phyloP scores from a whole-genome alignment of 1,284 basidiomycete genomes.

The Mycena sp. region DNA sequence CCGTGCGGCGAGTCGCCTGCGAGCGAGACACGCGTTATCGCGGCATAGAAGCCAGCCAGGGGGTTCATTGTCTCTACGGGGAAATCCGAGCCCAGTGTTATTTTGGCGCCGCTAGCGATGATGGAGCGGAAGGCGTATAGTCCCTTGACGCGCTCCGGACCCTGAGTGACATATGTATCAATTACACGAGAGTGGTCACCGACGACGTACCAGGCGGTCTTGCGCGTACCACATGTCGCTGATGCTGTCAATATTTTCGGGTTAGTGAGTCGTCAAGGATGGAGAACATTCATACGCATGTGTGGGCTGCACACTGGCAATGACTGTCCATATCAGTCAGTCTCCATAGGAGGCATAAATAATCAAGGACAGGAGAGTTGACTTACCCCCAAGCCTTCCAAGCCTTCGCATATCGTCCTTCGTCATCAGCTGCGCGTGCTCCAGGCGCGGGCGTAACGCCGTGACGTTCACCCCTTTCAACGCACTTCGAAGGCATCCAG shows the following conservation, averaged over 20 bases:
- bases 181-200: background rate
- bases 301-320: constrained; percentile 88
- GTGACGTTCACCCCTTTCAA: constrained; percentile 65
- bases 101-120: constrained; percentile 66
- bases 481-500: constrained; percentile 86
- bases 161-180: constrained; percentile 37
- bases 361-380: constrained; percentile 19
- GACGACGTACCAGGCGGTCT: constrained; percentile 59
- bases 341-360: background rate
- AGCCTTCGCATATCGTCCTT: constrained; percentile 78
- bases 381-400: constrained; percentile 76
- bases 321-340: constrained; percentile 50
- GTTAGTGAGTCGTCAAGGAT: background rate
- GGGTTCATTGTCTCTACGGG: constrained; percentile 89
- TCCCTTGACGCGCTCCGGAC: constrained; percentile 83
- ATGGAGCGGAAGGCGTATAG: constrained; percentile 89
- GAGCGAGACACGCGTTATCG: constrained; percentile 79
- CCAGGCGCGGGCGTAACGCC: constrained; percentile 80
- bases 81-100: constrained; percentile 88
- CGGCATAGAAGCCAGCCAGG: constrained; percentile 86
- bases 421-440: constrained; percentile 90
- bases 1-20: constrained; percentile 86
- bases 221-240: constrained; percentile 94
- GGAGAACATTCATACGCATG: constrained; percentile 70
- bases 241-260: constrained; percentile 52